Evolutionary conservation across 108 stramenopile species (phyloP).

Genomic region (Nitzschia putrida): DNA sequence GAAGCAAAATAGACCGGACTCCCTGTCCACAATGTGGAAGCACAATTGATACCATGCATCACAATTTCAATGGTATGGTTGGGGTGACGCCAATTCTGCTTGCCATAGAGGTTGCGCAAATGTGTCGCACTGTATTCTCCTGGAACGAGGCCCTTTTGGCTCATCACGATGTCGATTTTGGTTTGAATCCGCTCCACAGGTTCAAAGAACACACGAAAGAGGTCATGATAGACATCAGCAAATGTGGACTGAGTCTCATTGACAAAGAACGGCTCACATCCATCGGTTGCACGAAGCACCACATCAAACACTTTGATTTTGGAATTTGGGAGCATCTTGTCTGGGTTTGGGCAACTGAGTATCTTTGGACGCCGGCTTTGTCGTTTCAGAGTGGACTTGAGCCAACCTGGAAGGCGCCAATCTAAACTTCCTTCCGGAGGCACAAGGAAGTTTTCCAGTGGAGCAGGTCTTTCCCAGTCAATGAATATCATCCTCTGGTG

Average conservation of each 20-base stretch:
- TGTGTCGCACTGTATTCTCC: constrained; percentile 44
- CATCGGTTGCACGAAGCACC: constrained; percentile 29
- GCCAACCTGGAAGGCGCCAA: constrained; percentile 38
- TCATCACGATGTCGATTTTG: constrained; percentile 19
- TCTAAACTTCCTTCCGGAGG: constrained; percentile 40
- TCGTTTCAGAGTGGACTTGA: not conserved
- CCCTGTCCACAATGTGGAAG: constrained; percentile 32
- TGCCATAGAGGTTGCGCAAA: constrained; percentile 37
- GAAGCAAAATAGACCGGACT: constrained; percentile 43
- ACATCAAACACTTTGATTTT: not conserved
- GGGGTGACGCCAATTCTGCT: constrained; percentile 18
- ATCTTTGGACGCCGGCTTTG: too few relatives aligned
- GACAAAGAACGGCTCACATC: constrained; percentile 18
- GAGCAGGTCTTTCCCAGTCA: constrained; percentile 45
- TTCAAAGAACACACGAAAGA: constrained; percentile 36
- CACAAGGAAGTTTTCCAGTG: constrained; percentile 49
- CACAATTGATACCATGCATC: constrained; percentile 42
- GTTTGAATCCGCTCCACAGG: constrained; percentile 27
- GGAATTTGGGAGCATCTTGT: not conserved
- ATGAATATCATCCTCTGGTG: constrained; percentile 44
- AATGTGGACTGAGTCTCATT: constrained; percentile 17
- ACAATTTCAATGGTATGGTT: constrained; percentile 20
- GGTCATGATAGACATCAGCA: constrained; percentile 32
- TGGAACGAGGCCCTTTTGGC: constrained; percentile 22
- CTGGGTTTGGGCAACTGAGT: not conserved